Percentiles rank a stretch among this genome's conserved stretches.
Conservation (phyloP, 345 rosid species). For the Physaria fendleri region DNA sequence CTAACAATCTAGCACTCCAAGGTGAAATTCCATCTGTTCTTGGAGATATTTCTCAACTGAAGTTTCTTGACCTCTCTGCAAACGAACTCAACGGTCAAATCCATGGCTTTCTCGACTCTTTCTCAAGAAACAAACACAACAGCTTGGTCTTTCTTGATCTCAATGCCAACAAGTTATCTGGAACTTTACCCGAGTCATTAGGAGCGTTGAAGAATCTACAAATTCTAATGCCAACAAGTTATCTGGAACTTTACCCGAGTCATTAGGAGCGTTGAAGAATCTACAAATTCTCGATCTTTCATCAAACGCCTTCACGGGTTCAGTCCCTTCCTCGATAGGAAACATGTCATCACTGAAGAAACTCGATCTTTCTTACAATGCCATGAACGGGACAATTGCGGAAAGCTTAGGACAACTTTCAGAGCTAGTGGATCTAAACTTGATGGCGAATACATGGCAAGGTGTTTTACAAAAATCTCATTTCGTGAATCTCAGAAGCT, state of each 20-base stretch:
- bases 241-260: conserved; percentile 40
- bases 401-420: conserved; percentile 40
- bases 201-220: conserved; percentile 34
- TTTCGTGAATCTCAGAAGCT: conserved; percentile 32
- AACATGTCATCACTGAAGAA: conserved; percentile 30
- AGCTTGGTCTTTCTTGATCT: conserved; percentile 34
- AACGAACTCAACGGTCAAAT: conserved; percentile 36
- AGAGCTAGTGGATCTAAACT: conserved; percentile 29
- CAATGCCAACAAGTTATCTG: conserved; percentile 33
- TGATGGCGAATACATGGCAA: conserved; percentile 40
- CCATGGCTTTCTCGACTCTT: conserved; percentile 35
- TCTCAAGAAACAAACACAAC: conserved; percentile 22
- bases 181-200: conserved; percentile 45
- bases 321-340: conserved; percentile 44
- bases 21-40: conserved; percentile 37
- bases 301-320: conserved; percentile 40
- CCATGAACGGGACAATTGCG: conserved; percentile 47
- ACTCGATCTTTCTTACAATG: conserved; percentile 41
- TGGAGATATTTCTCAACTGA: conserved; percentile 31
- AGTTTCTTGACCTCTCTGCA: conserved; percentile 45
- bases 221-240: conserved; percentile 36
- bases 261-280: conserved; percentile 36
- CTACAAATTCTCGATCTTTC: conserved; percentile 36
- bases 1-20: conserved; percentile 32
- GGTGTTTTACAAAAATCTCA: conserved; percentile 44